Conservation (phyloP, 768 basidiomycete species). For the Mycena olivaceomarginata region DNA sequence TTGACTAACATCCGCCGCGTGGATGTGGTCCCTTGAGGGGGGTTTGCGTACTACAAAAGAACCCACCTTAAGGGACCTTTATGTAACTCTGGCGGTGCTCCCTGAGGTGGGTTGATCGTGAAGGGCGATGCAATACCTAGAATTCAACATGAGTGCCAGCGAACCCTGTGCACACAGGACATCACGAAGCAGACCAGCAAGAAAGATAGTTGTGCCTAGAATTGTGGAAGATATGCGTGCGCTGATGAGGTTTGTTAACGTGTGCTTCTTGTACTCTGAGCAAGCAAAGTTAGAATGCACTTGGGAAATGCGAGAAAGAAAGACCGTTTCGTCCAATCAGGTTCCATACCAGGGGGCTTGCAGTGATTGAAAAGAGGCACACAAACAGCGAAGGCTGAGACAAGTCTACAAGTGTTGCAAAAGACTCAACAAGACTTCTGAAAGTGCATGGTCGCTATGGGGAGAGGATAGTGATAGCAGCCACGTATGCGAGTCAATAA, state of each 20-base stretch:
- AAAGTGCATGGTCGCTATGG: background rate
- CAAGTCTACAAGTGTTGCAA: conserved; percentile 11
- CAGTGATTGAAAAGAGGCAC: conserved; percentile 29
- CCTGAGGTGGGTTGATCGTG: conserved; percentile 43
- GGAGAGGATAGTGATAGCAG: too few relatives aligned
- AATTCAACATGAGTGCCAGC: background rate
- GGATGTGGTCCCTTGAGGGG: too few relatives aligned
- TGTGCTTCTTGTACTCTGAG: conserved; percentile 37
- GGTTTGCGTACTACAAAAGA: too few relatives aligned
- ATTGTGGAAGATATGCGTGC: conserved; percentile 21
- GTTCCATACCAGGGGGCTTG: conserved; percentile 31
- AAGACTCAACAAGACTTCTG: background rate
- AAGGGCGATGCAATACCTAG: conserved; percentile 32
- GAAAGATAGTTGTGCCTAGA: conserved; percentile 24
- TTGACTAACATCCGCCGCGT: too few relatives aligned
- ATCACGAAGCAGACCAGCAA: conserved; percentile 39
- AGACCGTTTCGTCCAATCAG: conserved; percentile 36
- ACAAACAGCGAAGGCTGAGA: conserved; percentile 28
- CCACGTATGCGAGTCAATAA: too few relatives aligned
- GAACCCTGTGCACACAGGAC: conserved; percentile 27
- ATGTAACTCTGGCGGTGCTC: too few relatives aligned
- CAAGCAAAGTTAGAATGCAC: background rate
- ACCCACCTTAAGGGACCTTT: too few relatives aligned
- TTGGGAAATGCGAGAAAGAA: background rate
- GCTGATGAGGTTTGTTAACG: conserved; percentile 30